Conservation (phyloP, 169 alveolate species). For the Plasmodium relictum region DNA sequence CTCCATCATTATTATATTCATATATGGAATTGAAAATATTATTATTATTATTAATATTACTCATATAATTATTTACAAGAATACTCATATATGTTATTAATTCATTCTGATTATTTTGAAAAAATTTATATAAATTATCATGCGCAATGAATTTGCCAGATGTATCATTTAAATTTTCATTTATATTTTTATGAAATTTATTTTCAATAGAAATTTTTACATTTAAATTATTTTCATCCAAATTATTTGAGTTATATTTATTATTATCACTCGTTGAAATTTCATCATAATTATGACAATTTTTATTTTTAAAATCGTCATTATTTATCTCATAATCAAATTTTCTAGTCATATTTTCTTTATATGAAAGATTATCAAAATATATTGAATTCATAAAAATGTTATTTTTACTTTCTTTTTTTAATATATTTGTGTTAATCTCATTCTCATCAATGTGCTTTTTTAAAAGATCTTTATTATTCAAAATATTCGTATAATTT, state of each 20-base stretch:
- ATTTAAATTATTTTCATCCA: background rate
- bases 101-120: constrained; percentile 1
- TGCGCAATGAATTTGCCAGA: background rate
- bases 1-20: background rate
- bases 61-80: background rate
- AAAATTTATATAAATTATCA: background rate
- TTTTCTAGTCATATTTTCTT: no score
- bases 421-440: no score
- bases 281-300: background rate
- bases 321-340: no score
- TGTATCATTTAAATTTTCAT: background rate
- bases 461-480: no score
- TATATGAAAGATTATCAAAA: no score
- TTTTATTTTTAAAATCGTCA: background rate
- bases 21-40: background rate
- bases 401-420: no score
- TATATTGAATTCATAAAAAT: no score
- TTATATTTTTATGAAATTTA: background rate
- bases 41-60: background rate
- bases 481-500: no score
- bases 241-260: background rate
- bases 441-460: no score
- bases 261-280: background rate
- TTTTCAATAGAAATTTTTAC: background rate
- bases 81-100: background rate